Evolutionary conservation across 345 rosid genomes (phyloP), one percentile per base, ranked within the genome.

Genomic region (Sisymbrium irio): DNA sequence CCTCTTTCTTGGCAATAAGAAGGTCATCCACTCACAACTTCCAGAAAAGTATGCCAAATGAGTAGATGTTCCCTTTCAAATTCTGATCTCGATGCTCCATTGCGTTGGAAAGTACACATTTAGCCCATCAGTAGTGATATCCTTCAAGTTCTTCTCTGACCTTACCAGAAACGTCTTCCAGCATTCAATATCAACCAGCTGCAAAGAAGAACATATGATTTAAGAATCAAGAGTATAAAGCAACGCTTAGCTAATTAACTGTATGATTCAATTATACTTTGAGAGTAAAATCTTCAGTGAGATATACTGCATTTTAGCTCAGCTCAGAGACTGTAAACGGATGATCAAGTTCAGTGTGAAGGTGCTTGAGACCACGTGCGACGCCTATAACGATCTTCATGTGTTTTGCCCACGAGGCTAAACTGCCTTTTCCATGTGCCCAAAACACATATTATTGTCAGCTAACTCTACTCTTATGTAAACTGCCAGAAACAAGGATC

Each of bases 111-210:
- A 90, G 98, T 28, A 92, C 79, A 70, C 98, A 96, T 41, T 84
- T 27, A n/a, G n/a, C n/a, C 96, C 98, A 54, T 88, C 87, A 82
- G 80, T 76, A 74, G 85, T 83, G 4, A 92, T 70, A 61, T 89
- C 66, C 30, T 84, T 88, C 4, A 89, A 71, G 73, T 85, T 90
- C 83, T 89, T 92, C 65, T 89, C 93, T 49, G 94, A 87, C 81
- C 98, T 88, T 30, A 79, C 83, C 40, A 85, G 87, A 72, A 96
- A 86, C 35, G 82, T 79, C 83, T 90, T 96, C 98, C 99, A 96
- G 77, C 92, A 87, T 65, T 87, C 96, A 81, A 92, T 90, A 83
- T 96, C 99, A 32, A 92, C 91, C 77, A 96, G 81, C 99, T 96
- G 84, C 80, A 83, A 40, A 61, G 30, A 33, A 51, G 3, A 35